A percentile compares a stretch with the other conserved stretches of the same genome.
phyloP scores from a whole-genome alignment of 768 basidiomycete genomes.

The Cystofilobasidium macerans region DNA sequence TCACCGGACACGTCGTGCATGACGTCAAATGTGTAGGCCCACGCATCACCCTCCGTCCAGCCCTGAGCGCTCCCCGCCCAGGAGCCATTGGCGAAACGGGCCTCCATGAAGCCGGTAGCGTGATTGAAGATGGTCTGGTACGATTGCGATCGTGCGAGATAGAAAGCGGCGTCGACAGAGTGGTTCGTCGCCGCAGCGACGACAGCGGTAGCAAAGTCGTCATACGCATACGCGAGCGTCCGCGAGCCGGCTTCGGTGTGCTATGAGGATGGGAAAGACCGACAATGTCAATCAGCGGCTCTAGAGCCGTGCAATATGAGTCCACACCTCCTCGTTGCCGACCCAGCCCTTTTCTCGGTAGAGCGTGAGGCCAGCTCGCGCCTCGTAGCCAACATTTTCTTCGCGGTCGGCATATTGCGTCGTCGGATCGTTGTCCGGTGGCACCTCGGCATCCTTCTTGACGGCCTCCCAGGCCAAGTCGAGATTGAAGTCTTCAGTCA shows the following conservation, averaged over 20 bases:
- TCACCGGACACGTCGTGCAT: slow-evolving; percentile 28
- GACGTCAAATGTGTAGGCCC: slow-evolving; percentile 69
- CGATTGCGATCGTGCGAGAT: slow-evolving; percentile 48
- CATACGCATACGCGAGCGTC: slow-evolving; percentile 67
- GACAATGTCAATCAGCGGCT: too few species aligned
- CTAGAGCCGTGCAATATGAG: neutral
- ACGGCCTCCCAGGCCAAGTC: slow-evolving; percentile 63
- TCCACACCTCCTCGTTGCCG: slow-evolving; percentile 47
- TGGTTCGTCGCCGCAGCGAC: slow-evolving; percentile 51
- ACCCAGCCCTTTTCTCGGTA: slow-evolving; percentile 64
- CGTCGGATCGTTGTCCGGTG: slow-evolving; percentile 30
- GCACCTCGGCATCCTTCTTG: slow-evolving; percentile 57
- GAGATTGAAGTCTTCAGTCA: slow-evolving; percentile 50
- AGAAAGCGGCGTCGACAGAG: slow-evolving; percentile 44
- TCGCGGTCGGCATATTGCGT: slow-evolving; percentile 54
- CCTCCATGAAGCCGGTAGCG: slow-evolving; percentile 70
- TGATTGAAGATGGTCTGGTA: slow-evolving; percentile 60
- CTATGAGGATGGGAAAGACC: slow-evolving; percentile 32
- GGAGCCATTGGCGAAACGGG: slow-evolving; percentile 53
- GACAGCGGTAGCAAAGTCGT: slow-evolving; percentile 61
- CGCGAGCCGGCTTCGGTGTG: slow-evolving; percentile 70
- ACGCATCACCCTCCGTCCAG: slow-evolving; percentile 73
- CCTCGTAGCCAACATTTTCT: slow-evolving; percentile 54
- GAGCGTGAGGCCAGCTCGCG: slow-evolving; percentile 62
- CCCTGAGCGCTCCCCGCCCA: slow-evolving; percentile 61